These are phyloP conservation scores for Trichomonas tenax DNA, from an alignment of 208 protist genomes.

Conservation along the genomic window DNA sequence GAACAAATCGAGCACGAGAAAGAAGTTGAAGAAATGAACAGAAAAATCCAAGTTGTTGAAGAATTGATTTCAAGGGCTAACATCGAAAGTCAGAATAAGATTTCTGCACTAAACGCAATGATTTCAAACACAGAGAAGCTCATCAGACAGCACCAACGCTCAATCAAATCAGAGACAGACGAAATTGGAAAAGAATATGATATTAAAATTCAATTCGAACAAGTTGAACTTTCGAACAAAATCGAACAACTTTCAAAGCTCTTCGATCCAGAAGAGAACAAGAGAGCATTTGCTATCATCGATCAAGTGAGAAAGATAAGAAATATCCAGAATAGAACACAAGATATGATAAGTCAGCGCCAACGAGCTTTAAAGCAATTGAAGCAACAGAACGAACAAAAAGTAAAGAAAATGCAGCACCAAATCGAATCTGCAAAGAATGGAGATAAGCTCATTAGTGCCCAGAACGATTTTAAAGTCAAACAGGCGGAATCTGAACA, in stretches of 20 bases:
- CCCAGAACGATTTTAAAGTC: neutral
- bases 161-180: neutral
- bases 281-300: neutral
- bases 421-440: neutral
- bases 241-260: neutral
- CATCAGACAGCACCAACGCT: neutral
- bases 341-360: neutral
- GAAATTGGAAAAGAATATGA: constrained; percentile 15
- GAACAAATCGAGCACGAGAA: neutral
- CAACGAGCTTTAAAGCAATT: neutral
- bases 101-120: neutral
- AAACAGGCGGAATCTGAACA: neutral
- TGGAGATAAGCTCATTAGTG: neutral
- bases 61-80: neutral
- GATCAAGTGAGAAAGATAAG: neutral
- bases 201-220: neutral
- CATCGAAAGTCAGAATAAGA: neutral
- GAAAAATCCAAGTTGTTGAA: neutral
- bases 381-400: neutral
- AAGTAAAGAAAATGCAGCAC: neutral
- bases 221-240: neutral
- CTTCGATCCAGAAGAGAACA: neutral
- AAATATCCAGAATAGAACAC: neutral
- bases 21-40: neutral
- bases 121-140: neutral